Conservation (phyloP, 768 basidiomycete species). For the Boletus rubroflammeus region DNA sequence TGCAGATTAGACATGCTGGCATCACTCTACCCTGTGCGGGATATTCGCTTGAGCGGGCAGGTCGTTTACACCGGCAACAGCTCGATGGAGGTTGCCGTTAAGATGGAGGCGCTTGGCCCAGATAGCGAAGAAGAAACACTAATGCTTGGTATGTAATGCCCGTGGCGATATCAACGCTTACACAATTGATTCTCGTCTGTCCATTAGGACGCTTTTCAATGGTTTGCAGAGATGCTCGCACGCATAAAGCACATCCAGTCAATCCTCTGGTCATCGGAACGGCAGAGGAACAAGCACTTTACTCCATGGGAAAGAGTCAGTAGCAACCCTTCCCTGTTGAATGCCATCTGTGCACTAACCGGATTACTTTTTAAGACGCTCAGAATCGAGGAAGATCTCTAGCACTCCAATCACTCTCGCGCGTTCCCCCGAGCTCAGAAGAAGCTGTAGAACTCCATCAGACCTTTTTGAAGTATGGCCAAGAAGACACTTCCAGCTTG, state of each 20-base stretch:
- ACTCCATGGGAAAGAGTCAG: conserved; percentile 65
- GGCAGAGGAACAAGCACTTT: conserved; percentile 59
- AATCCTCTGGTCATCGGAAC: conserved; percentile 59
- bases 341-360: background rate
- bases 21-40: conserved; percentile 54
- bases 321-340: background rate
- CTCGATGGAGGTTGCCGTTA: conserved; percentile 84
- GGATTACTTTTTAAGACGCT: conserved; percentile 48
- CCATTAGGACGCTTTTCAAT: conserved; percentile 81
- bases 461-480: conserved; percentile 60
- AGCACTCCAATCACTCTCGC: conserved; percentile 58
- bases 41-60: conserved; percentile 74
- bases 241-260: conserved; percentile 60
- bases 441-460: conserved; percentile 70
- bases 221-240: conserved; percentile 74
- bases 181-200: background rate
- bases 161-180: background rate
- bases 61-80: conserved; percentile 75
- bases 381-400: conserved; percentile 53
- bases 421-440: conserved; percentile 66
- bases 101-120: conserved; percentile 65
- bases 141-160: conserved; percentile 46
- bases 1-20: conserved; percentile 66
- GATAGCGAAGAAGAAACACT: conserved; percentile 53
- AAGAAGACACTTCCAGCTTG: conserved; percentile 30